Base-by-base conservation (phyloP, 1,139 yeast species). In the Candida dubliniensis region DNA sequence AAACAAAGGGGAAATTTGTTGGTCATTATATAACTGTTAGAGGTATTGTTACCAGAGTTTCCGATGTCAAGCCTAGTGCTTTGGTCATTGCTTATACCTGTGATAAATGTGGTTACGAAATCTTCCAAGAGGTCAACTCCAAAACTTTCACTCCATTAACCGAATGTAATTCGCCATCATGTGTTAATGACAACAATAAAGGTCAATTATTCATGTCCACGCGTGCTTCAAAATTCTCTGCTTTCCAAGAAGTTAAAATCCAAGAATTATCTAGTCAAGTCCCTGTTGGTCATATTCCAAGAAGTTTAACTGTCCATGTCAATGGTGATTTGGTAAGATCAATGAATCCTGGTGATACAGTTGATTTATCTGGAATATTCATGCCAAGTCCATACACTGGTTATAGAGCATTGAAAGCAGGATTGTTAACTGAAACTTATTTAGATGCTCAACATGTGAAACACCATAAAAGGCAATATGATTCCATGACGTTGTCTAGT, bases 311-410 rank as follows among this genome's bases (percentile, higher is more conserved):
- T 5, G 78, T 91, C 43, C 96, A 93, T 60, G 82, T 91, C 14
- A 88, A 87, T 58, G 99, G 99, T 27, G 85, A 88, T 47, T 71
- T 95, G 48, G 98, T 90, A 18, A 80, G 99, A 60, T 68, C 84
- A 14, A 77, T 89, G 73, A 82, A 84, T 53, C 99, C 99, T 1
- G 99, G 99, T 58, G 99, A 95, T 64, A 79, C 87, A 30, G 96
- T 90, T 33, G 98, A 93, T 61, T 81, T 91, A 34, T 77, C 95
- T 0, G 99, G 99, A 44, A 85, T 95, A 31, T 90, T 86, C 63
- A 71, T 93, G 71, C 99, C 99, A 1, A 74, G 90, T 36, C 99
- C 99, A 5, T 91, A 91, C 66, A 90, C 98, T 4, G 99, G 99
- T 0, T 91, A 86, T 74, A 81, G 84, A 56, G 99, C 98, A 1